Base-by-base conservation (phyloP, 2,329 filamentous ascomycete genomes). In the Penicillium sp. region DNA sequence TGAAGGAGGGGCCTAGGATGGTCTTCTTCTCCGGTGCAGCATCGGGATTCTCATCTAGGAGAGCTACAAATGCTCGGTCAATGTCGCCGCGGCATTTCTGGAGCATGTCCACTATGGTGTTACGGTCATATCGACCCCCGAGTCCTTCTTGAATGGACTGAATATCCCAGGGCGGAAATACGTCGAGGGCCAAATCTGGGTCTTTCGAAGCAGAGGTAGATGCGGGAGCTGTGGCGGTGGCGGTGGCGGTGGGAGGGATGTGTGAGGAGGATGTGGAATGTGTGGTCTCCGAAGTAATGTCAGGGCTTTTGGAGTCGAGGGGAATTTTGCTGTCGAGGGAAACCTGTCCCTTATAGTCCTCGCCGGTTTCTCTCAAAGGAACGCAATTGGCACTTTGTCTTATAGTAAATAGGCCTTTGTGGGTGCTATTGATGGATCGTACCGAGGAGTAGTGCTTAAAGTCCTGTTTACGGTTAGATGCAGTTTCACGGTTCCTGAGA, bases 371-470 rank as follows among this genome's bases (percentile, higher is more conserved):
- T 11, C 31, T 18, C 8, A 34, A 34, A 8, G 31, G 16, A 16
- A 34, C 9, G 8, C 60, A 55, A 23, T 58, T 52, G 28, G 82
- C 74, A 16, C 72, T 61, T 9, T 23, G 37, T 16, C 37, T 22
- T 26, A 32, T 44, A 80, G 80, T 27, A 71, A 68, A 39, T 16
- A 59, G 50, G 6, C 81, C 82, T 24, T 69, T 72, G 60, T 82
- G 79, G 6, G 79, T 79, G 6, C 80, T 81, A 51, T 77, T 66
- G 37, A 78, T 65, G 57, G 80, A 80, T 45, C 82, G 76, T 54
- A 86, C 78, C 0, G 81, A 85, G 4, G 81, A 84, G 65, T 84
- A 85, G 61, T 85, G 82, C 59, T 84, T 76, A 71, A 79, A 84
- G 37, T 69, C 74, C 78, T 84, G 60, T 27, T 60, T 54, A 44